Evolutionary conservation across 257 asterid genomes (phyloP), one percentile per base, ranked within the genome.

Genomic region (Solanum clarkiae): DNA sequence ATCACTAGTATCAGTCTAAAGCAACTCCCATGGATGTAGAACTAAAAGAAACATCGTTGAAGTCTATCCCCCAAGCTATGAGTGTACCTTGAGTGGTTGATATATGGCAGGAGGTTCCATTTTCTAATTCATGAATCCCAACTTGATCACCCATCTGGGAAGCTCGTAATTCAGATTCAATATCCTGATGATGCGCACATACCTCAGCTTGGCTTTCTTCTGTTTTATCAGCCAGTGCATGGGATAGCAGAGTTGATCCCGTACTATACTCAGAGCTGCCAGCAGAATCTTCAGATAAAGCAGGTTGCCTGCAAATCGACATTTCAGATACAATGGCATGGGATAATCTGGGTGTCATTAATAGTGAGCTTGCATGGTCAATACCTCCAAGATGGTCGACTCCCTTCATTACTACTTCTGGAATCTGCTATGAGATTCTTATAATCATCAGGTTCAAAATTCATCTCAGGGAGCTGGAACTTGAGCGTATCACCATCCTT

Each of bases 221-320:
- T 40, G 88, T 85, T 85, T 84, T 90, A 88, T 93, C 93, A 60
- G 82, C 72, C 7, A 90, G 82, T 56, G 82, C 80, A 82, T 82
- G 90, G 82, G 92, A 74, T 80, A 92, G 86, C 84, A 91, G 79
- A 88, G 94, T 92, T 59, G 99, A 96, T 60, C 98, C 98, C 49
- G 93, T 89, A 85, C 98, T 97, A 87, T 92, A 93, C 69, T 92
- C 98, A 7, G 99, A 95, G 92, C 97, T 92, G 80, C 94, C 89
- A 18, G 99, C 89, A 53, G 97, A 92, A 54, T 93, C 91, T 59
- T 89, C 97, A 26, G 92, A 90, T 49, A 87, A 22, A 90, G 89
- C 96, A 85, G 94, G 89, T 86, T 90, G 95, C 94, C 98, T 94
- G 94, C 84, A 89, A 8, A 81, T 26, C 18, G 3, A 53, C 65